Percentiles rank a stretch among this genome's conserved stretches.
phyloP scores from a whole-genome alignment of 78 protist species.

The Diacronema lutheri region DNA sequence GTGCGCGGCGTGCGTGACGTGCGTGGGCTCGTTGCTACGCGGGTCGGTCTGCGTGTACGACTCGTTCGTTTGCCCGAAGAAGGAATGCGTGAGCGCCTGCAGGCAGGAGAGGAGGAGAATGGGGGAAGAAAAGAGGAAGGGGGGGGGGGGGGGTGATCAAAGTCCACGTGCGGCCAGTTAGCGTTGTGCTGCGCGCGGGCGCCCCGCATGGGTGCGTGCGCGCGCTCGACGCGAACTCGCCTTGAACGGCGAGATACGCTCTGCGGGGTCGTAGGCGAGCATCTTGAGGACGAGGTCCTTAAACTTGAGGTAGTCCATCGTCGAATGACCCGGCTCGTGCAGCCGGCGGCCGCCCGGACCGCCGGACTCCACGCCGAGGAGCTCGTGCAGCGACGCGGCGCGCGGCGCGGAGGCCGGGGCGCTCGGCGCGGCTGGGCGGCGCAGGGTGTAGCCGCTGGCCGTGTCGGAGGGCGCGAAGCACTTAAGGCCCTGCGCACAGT shows the following conservation, averaged over 20 bases:
- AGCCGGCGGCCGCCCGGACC: background rate
- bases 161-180: too few relatives aligned
- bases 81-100: background rate
- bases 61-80: background rate
- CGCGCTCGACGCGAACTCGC: conserved; percentile 55
- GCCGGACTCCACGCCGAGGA: conserved; percentile 6
- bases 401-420: too few relatives aligned
- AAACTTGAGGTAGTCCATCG: conserved; percentile 61
- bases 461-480: background rate
- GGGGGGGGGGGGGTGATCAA: too few relatives aligned
- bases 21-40: background rate
- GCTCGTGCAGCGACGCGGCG: background rate
- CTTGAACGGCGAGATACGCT: conserved; percentile 69
- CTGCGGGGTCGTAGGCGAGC: conserved; percentile 74
- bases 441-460: background rate
- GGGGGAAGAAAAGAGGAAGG: too few relatives aligned
- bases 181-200: too few relatives aligned
- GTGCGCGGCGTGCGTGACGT: too few relatives aligned
- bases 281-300: conserved; percentile 65
- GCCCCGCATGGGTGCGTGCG: background rate
- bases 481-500: too few relatives aligned
- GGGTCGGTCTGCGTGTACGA: background rate
- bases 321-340: conserved; percentile 10
- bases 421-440: too few relatives aligned
- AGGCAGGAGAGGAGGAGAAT: too few relatives aligned